Conservation (phyloP, 257 asterid species). For the Przewalskia tangutica region DNA sequence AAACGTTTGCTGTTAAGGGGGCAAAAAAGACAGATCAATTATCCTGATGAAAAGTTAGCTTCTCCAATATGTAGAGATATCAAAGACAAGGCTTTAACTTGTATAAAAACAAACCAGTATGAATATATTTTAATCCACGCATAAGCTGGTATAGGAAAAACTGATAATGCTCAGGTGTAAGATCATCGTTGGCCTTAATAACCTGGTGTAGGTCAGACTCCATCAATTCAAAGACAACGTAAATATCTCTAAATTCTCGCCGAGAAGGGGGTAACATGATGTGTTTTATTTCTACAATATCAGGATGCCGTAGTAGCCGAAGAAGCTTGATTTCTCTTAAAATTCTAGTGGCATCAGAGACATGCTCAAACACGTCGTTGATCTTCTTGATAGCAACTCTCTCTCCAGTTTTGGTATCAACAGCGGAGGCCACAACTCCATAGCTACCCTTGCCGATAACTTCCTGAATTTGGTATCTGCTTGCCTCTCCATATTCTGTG, state of each 20-base stretch:
- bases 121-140: slow-evolving; percentile 82
- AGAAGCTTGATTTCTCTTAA: slow-evolving; percentile 95
- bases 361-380: slow-evolving; percentile 92
- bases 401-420: slow-evolving; percentile 83
- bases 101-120: slow-evolving; percentile 45
- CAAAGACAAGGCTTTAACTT: background rate
- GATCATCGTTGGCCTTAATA: slow-evolving; percentile 84
- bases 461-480: slow-evolving; percentile 90
- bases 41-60: background rate
- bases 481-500: slow-evolving; percentile 93
- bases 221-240: slow-evolving; percentile 89
- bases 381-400: slow-evolving; percentile 92
- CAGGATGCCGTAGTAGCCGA: slow-evolving; percentile 85
- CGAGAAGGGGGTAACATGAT: slow-evolving; percentile 97
- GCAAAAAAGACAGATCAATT: slow-evolving; percentile 6
- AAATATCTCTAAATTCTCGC: slow-evolving; percentile 84
- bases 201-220: slow-evolving; percentile 99
- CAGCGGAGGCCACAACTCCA: slow-evolving; percentile 88
- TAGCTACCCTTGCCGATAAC: slow-evolving; percentile 96
- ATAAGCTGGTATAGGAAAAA: slow-evolving; percentile 88
- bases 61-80: background rate
- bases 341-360: slow-evolving; percentile 90
- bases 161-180: slow-evolving; percentile 87
- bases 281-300: slow-evolving; percentile 86
- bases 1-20: slow-evolving; percentile 65